Conservation (phyloP, 805 yeast genomes). For the Yarrowia divulgata region DNA sequence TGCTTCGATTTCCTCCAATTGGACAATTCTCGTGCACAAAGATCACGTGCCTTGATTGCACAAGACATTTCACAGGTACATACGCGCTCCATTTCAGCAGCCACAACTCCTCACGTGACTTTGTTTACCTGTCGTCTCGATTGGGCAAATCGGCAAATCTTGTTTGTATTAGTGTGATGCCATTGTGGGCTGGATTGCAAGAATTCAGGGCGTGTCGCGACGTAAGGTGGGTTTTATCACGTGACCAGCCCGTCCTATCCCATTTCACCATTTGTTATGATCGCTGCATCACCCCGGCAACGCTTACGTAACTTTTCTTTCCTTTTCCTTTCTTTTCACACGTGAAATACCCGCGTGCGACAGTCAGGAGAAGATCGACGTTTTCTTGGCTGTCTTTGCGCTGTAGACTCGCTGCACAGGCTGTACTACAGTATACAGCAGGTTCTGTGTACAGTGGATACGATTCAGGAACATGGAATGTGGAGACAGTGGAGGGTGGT, state of each 20-base stretch:
- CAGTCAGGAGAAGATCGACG: neutral
- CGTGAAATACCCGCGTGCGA: too few species aligned
- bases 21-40: too few species aligned
- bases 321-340: too few species aligned
- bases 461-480: neutral
- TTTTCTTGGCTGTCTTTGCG: neutral
- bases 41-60: too few species aligned
- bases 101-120: conserved; percentile 3
- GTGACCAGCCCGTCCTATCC: neutral
- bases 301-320: too few species aligned
- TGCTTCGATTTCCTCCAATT: too few species aligned
- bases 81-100: too few species aligned
- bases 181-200: neutral
- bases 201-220: neutral
- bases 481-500: too few species aligned
- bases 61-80: too few species aligned
- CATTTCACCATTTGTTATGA: too few species aligned
- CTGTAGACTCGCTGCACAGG: neutral
- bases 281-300: too few species aligned
- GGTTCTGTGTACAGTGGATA: neutral
- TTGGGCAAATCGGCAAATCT: neutral
- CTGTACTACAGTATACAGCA: neutral
- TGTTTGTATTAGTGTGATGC: conserved; percentile 3
- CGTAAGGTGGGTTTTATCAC: too few species aligned
- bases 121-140: conserved; percentile 17